These are phyloP conservation scores for Sclerotinia subarctica DNA, from an alignment of 2,329 filamentous ascomycete species.

Conservation along the genomic window DNA sequence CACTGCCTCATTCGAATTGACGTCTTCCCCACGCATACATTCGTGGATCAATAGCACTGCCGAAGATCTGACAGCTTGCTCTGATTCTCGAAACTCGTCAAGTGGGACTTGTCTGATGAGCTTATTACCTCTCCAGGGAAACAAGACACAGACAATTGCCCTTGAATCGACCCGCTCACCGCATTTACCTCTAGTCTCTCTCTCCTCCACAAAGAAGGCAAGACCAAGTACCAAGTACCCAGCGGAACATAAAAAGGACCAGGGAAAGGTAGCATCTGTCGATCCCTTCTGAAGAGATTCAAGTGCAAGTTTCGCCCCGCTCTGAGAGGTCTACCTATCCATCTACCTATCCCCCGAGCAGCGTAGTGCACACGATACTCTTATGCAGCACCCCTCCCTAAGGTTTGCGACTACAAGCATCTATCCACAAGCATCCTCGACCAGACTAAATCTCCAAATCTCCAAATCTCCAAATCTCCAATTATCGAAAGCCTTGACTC, in stretches of 20 bases:
- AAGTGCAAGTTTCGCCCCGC: slow-evolving; percentile 25
- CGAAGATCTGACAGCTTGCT: slow-evolving; percentile 31
- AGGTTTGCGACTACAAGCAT: background rate
- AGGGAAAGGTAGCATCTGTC: slow-evolving; percentile 25
- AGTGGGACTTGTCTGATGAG: slow-evolving; percentile 31
- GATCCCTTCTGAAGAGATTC: slow-evolving; percentile 32
- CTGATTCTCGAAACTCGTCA: slow-evolving; percentile 19
- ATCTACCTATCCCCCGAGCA: slow-evolving; percentile 16
- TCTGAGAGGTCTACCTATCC: background rate
- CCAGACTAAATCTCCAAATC: slow-evolving; percentile 23
- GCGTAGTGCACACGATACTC: slow-evolving; percentile 20
- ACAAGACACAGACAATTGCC: slow-evolving; percentile 4
- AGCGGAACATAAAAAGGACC: slow-evolving; percentile 23
- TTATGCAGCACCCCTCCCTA: slow-evolving; percentile 18
- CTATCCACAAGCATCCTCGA: slow-evolving; percentile 20
- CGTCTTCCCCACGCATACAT: slow-evolving; percentile 21
- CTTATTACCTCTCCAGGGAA: slow-evolving; percentile 29
- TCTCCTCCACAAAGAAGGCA: slow-evolving; percentile 17
- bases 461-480: slow-evolving; percentile 18
- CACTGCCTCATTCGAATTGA: slow-evolving; percentile 17
- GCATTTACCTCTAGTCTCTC: slow-evolving; percentile 19
- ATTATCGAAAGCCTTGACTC: slow-evolving; percentile 20
- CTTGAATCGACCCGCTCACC: slow-evolving; percentile 15
- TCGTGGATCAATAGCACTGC: slow-evolving; percentile 28
- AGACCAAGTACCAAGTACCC: slow-evolving; percentile 17